Conservation (phyloP, 164 flowering plant species). For the Stephania yunnanensis region DNA sequence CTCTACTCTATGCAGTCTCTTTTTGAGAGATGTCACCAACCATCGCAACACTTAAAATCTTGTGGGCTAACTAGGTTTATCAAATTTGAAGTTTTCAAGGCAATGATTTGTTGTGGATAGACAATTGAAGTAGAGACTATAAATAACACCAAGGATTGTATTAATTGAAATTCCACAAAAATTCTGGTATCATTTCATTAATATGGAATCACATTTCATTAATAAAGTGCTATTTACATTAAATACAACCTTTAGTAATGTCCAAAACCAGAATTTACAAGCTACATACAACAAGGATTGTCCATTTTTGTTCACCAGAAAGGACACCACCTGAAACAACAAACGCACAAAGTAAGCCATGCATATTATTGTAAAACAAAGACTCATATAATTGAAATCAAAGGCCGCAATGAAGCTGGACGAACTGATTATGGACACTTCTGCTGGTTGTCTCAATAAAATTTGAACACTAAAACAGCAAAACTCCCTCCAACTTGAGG, state of each 20-base stretch:
- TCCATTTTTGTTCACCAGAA: conserved; percentile 49
- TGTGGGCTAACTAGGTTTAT: no score
- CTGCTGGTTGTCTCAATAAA: neutral
- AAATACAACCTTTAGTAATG: neutral
- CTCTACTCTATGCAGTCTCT: no score
- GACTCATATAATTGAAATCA: neutral
- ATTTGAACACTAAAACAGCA: neutral
- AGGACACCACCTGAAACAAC: conserved; percentile 85
- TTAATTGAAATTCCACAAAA: neutral
- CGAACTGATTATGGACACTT: neutral
- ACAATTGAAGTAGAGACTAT: no score
- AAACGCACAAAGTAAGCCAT: neutral
- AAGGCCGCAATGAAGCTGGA: neutral
- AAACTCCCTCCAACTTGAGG: neutral
- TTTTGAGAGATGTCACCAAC: no score
- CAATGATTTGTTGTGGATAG: no score
- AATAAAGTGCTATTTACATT: neutral
- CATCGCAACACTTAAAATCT: no score
- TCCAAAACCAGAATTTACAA: conserved; percentile 5
- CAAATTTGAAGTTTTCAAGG: no score
- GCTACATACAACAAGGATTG: conserved; percentile 8
- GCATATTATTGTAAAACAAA: no score
- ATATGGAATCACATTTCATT: neutral
- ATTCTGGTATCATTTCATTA: neutral
- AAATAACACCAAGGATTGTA: no score